Conservation (phyloP, 495 filamentous ascomycete species). For the Podospora sp. region DNA sequence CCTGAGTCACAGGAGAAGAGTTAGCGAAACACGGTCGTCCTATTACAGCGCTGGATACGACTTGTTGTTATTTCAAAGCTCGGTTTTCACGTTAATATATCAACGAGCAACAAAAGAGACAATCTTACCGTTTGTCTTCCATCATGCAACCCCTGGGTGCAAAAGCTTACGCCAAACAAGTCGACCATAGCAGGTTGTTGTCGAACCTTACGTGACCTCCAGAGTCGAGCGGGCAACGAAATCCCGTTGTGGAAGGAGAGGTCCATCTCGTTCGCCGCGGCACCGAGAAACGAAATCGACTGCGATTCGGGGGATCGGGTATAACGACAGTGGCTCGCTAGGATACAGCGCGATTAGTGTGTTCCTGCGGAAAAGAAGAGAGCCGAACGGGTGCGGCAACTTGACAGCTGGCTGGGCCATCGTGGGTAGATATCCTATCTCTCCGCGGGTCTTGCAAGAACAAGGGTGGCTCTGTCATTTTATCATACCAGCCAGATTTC, state of each 20-base stretch:
- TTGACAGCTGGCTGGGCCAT: too few species aligned
- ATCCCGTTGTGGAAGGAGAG: not conserved
- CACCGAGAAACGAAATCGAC: not conserved
- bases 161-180: not conserved
- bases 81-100: not conserved
- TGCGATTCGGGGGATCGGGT: not conserved
- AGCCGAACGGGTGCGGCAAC: too few species aligned
- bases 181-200: not conserved
- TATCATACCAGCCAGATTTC: too few species aligned
- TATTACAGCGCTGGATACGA: not conserved
- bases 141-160: not conserved
- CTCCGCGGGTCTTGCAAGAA: too few species aligned
- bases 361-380: too few species aligned
- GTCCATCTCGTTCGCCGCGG: not conserved
- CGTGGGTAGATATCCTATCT: too few species aligned
- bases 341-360: too few species aligned
- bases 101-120: not conserved
- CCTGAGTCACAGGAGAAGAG: not conserved
- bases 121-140: not conserved
- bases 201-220: not conserved
- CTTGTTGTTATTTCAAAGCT: not conserved
- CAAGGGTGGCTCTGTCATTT: too few species aligned
- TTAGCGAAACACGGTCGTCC: not conserved
- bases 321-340: too few species aligned
- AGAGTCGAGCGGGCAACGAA: not conserved